Percentiles rank a stretch among this genome's conserved stretches.
phyloP scores from a whole-genome alignment of 1,284 basidiomycete genomes.

The Puccinia polysora region DNA sequence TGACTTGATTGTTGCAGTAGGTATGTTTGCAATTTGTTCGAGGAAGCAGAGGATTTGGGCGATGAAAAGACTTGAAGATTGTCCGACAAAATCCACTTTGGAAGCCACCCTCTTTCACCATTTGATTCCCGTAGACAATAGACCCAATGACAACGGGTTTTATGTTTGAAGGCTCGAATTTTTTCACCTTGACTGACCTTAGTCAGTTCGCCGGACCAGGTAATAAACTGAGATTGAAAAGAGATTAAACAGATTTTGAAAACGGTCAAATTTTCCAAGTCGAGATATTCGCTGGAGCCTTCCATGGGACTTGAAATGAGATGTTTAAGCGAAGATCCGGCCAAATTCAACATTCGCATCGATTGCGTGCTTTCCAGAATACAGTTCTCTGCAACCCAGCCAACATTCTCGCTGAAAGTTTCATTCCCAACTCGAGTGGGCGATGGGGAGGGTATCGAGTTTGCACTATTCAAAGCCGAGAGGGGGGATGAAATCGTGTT shows the following conservation, averaged over 20 bases:
- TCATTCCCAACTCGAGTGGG: slow-evolving; percentile 8
- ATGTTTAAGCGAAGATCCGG: slow-evolving; percentile 21
- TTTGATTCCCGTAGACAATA: slow-evolving; percentile 37
- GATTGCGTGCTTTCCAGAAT: slow-evolving; percentile 35
- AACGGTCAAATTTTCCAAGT: slow-evolving; percentile 7
- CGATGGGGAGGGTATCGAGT: neutral
- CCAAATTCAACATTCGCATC: slow-evolving; percentile 5
- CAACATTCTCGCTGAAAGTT: slow-evolving; percentile 9
- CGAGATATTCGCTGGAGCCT: slow-evolving; percentile 5
- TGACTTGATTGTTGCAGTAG: neutral
- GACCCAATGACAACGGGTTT: slow-evolving; percentile 36
- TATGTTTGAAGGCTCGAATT: slow-evolving; percentile 25
- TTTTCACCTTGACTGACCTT: slow-evolving; percentile 27
- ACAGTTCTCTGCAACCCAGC: slow-evolving; percentile 32
- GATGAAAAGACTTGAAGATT: slow-evolving; percentile 22
- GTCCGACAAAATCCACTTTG: slow-evolving; percentile 32
- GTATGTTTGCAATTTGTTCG: slow-evolving; percentile 23
- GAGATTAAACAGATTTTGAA: slow-evolving; percentile 13
- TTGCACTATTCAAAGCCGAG: slow-evolving; percentile 2
- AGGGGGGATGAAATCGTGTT: slow-evolving; percentile 25
- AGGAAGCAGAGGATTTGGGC: neutral
- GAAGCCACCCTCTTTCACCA: slow-evolving; percentile 37
- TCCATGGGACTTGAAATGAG: slow-evolving; percentile 31
- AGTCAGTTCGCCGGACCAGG: slow-evolving; percentile 36
- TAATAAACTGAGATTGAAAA: slow-evolving; percentile 24